Conservation (phyloP, 495 filamentous ascomycete genomes). For the Trichoderma gamsii region DNA sequence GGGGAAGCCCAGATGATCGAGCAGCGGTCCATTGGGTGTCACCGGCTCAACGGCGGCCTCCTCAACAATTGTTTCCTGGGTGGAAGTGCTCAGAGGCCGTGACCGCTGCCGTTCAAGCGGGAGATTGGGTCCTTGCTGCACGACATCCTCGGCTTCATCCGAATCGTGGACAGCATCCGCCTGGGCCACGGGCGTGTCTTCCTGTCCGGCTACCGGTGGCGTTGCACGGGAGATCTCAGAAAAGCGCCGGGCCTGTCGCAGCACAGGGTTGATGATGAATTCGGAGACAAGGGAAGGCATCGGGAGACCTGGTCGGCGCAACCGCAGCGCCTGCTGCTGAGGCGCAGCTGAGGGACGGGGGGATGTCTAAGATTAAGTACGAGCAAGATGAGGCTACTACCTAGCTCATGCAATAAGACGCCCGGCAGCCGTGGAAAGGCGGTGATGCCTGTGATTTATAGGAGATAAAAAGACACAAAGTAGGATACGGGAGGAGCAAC, state of each 20-base stretch:
- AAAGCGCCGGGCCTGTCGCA: conserved; percentile 68
- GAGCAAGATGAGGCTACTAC: neutral
- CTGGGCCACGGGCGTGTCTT: conserved; percentile 25
- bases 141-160: conserved; percentile 3
- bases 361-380: neutral
- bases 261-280: conserved; percentile 69
- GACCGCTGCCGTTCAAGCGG: conserved; percentile 14
- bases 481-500: neutral
- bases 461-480: neutral
- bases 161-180: conserved; percentile 19
- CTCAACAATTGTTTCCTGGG: conserved; percentile 15
- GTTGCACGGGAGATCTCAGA: conserved; percentile 41
- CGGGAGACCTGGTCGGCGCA: conserved; percentile 25
- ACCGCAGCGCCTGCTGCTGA: neutral
- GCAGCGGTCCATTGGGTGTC: neutral
- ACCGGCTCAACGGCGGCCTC: neutral
- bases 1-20: conserved; percentile 16
- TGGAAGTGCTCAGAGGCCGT: conserved; percentile 16
- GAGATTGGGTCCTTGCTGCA: neutral
- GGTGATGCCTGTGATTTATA: neutral
- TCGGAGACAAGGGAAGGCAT: conserved; percentile 72
- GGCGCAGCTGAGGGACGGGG: neutral
- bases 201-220: neutral
- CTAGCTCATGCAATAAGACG: neutral
- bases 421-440: neutral